Evolutionary conservation across 345 rosid species (phyloP).

Genomic region (Acer yangbiense): DNA sequence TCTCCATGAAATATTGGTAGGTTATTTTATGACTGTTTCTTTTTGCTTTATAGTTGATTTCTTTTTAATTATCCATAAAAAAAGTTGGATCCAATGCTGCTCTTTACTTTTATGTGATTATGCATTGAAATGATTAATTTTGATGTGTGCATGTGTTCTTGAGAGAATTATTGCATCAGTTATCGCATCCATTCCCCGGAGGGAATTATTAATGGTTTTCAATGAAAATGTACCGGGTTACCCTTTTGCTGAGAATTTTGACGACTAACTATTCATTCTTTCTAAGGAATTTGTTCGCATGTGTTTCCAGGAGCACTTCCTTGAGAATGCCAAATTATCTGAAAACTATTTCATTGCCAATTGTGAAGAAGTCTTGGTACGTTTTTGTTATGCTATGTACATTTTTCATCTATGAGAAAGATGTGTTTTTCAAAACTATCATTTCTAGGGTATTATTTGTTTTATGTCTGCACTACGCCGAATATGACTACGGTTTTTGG

Average conservation of each 20-base stretch:
- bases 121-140: not conserved
- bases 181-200: not conserved
- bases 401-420: not conserved
- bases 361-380: slow-evolving; percentile 79
- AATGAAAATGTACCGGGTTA: not conserved
- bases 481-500: slow-evolving; percentile 17
- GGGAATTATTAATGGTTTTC: not conserved
- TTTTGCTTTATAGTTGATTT: not conserved
- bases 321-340: slow-evolving; percentile 82
- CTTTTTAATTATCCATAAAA: not conserved
- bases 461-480: not conserved
- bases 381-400: slow-evolving; percentile 7
- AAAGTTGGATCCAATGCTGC: not conserved
- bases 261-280: not conserved
- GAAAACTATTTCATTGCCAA: slow-evolving; percentile 78
- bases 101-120: not conserved
- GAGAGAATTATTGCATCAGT: not conserved
- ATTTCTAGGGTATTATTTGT: not conserved
- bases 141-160: not conserved
- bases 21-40: slow-evolving; percentile 12
- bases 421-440: not conserved
- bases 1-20: slow-evolving; percentile 66
- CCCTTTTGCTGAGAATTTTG: not conserved
- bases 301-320: slow-evolving; percentile 71
- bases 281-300: not conserved